Evolutionary conservation across 345 rosid genomes (phyloP).

Genomic region (Cardamine occulta): DNA sequence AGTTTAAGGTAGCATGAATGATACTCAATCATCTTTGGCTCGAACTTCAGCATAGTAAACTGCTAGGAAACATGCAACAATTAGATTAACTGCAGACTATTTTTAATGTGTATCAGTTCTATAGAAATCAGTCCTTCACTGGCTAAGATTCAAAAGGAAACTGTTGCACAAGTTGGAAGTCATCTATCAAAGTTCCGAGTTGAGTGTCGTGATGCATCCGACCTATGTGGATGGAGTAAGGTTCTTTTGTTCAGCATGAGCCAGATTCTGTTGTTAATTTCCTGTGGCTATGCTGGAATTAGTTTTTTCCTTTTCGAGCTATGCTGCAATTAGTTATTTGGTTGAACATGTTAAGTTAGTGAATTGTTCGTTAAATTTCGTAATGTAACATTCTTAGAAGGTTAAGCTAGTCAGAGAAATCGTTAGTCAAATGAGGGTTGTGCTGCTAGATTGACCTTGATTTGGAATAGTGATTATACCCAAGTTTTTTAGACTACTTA

Average conservation of each 20-base stretch:
- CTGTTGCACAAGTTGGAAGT: slow-evolving; percentile 82
- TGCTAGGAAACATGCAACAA: not conserved
- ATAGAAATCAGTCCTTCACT: slow-evolving; percentile 95
- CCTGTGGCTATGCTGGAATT: not conserved
- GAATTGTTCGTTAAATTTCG: not conserved
- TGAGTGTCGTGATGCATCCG: slow-evolving; percentile 93
- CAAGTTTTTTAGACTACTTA: not conserved
- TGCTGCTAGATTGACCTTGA: slow-evolving; percentile 6
- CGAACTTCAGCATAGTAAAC: slow-evolving; percentile 16
- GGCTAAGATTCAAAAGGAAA: slow-evolving; percentile 82
- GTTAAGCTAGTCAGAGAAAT: not conserved
- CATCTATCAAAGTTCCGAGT: slow-evolving; percentile 85
- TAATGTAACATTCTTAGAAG: not conserved
- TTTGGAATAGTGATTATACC: not conserved
- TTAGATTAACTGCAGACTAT: slow-evolving; percentile 16
- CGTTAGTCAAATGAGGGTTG: slow-evolving; percentile 21
- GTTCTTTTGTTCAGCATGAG: slow-evolving; percentile 17
- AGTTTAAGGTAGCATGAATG: slow-evolving; percentile 15
- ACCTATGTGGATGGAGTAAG: slow-evolving; percentile 86
- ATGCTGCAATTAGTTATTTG: not conserved
- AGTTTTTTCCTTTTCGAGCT: not conserved
- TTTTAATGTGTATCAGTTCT: slow-evolving; percentile 55
- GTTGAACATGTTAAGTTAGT: slow-evolving; percentile 23
- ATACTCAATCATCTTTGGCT: slow-evolving; percentile 3
- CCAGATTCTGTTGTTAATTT: slow-evolving; percentile 9